Percentiles rank a stretch among this genome's conserved stretches.
Evolutionary conservation across 176 grass and related monocot genomes (phyloP).

Genomic region (Tillandsia leiboldiana): DNA sequence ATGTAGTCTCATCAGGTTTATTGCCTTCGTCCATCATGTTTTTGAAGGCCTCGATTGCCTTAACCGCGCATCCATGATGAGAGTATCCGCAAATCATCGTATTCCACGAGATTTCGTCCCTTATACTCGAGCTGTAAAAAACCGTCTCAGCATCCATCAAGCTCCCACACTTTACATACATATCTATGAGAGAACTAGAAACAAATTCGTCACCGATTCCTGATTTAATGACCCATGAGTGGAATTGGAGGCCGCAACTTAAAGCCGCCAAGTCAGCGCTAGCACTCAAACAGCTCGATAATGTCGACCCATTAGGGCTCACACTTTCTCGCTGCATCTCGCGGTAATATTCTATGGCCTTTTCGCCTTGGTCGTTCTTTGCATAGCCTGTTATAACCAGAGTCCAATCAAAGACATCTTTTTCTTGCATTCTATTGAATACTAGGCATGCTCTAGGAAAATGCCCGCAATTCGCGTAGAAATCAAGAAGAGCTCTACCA

Average conservation of each 20-base stretch:
- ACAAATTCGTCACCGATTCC: constrained; percentile 18
- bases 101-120: constrained; percentile 32
- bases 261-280: constrained; percentile 34
- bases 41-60: constrained; percentile 27
- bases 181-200: constrained; percentile 29
- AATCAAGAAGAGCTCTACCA: constrained; percentile 36
- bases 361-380: constrained; percentile 30
- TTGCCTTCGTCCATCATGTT: constrained; percentile 30
- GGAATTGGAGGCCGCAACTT: constrained; percentile 26
- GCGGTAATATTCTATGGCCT: constrained; percentile 25
- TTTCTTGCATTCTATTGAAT: constrained; percentile 30
- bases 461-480: constrained; percentile 31
- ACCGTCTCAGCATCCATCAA: constrained; percentile 18
- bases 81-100: constrained; percentile 30
- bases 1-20: constrained; percentile 28
- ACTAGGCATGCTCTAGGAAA: constrained; percentile 21
- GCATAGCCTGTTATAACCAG: constrained; percentile 28
- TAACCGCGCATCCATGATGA: constrained; percentile 15
- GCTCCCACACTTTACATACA: constrained; percentile 32
- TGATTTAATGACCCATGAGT: constrained; percentile 30
- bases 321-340: constrained; percentile 31
- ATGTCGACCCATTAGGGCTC: constrained; percentile 22
- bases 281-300: constrained; percentile 22
- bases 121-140: constrained; percentile 16
- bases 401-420: constrained; percentile 32